These are phyloP conservation scores for Magnusiomyces ingens DNA, from an alignment of 1,139 yeast species.

Conservation along the genomic window DNA sequence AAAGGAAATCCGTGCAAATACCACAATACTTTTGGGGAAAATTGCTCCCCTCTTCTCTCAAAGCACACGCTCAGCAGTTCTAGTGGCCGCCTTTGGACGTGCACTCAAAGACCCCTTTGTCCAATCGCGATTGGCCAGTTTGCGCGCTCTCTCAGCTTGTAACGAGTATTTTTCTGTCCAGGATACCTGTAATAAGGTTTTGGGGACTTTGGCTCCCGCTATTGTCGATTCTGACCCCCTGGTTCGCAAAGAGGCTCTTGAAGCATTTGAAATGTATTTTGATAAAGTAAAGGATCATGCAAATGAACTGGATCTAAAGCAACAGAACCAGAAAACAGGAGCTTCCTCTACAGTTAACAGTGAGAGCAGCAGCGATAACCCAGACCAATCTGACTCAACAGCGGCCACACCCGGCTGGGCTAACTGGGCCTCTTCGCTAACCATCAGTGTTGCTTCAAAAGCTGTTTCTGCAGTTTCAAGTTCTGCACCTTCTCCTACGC, in stretches of 20 bases:
- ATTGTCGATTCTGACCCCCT: slow-evolving; percentile 66
- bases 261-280: slow-evolving; percentile 58
- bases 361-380: no score
- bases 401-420: slow-evolving; percentile 2
- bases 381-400: not conserved
- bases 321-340: not conserved
- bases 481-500: not conserved
- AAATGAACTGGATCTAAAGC: slow-evolving; percentile 11
- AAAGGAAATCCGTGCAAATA: slow-evolving; percentile 79
- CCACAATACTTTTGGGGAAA: slow-evolving; percentile 67
- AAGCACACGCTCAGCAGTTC: slow-evolving; percentile 42
- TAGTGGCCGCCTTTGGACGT: slow-evolving; percentile 81
- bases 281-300: slow-evolving; percentile 61
- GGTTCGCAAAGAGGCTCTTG: slow-evolving; percentile 66
- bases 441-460: not conserved
- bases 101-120: slow-evolving; percentile 75
- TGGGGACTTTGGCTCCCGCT: slow-evolving; percentile 81
- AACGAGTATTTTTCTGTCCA: slow-evolving; percentile 63
- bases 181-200: slow-evolving; percentile 72
- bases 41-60: slow-evolving; percentile 59
- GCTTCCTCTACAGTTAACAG: no score
- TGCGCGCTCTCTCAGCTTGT: slow-evolving; percentile 63
- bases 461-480: not conserved
- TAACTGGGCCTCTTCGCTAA: slow-evolving; percentile 1
- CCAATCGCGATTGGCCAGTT: slow-evolving; percentile 71